Conservation (phyloP, 495 filamentous ascomycete genomes). For the Aspergillus ellipticus region DNA sequence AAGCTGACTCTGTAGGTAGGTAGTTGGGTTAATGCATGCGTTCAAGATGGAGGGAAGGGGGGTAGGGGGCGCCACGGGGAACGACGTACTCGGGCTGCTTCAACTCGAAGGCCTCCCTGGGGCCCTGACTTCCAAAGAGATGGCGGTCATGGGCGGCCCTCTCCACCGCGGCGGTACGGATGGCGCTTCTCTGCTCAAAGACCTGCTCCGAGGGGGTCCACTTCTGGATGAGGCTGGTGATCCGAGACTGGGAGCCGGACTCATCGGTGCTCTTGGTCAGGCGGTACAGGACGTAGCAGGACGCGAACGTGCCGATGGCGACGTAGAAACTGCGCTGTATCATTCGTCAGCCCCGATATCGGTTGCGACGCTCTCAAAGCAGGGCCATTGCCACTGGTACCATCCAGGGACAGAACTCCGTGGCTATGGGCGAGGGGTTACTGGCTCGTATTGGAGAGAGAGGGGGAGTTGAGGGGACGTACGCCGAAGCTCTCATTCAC, state of each 20-base stretch:
- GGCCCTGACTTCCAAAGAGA: slow-evolving; percentile 56
- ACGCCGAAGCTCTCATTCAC: slow-evolving; percentile 64
- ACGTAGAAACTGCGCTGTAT: slow-evolving; percentile 64
- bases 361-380: slow-evolving; percentile 4
- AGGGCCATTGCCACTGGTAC: slow-evolving; percentile 1
- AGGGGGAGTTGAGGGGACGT: slow-evolving; percentile 33
- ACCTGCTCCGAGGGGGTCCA: slow-evolving; percentile 46
- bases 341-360: slow-evolving; percentile 11
- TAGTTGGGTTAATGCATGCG: slow-evolving; percentile 7
- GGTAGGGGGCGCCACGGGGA: not conserved
- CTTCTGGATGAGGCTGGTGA: slow-evolving; percentile 56
- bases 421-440: not conserved
- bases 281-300: slow-evolving; percentile 55
- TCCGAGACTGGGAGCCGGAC: slow-evolving; percentile 45
- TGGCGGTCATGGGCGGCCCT: slow-evolving; percentile 66
- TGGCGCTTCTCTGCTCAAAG: slow-evolving; percentile 56
- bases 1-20: slow-evolving; percentile 47
- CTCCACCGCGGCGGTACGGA: slow-evolving; percentile 63
- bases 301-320: slow-evolving; percentile 54
- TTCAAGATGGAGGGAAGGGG: not conserved
- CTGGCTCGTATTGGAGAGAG: not conserved
- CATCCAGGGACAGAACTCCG: not conserved
- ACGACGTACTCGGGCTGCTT: slow-evolving; percentile 66
- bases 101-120: slow-evolving; percentile 47
- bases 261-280: slow-evolving; percentile 41